Conservation (phyloP, 805 yeast species). For the Candida boleticola region DNA sequence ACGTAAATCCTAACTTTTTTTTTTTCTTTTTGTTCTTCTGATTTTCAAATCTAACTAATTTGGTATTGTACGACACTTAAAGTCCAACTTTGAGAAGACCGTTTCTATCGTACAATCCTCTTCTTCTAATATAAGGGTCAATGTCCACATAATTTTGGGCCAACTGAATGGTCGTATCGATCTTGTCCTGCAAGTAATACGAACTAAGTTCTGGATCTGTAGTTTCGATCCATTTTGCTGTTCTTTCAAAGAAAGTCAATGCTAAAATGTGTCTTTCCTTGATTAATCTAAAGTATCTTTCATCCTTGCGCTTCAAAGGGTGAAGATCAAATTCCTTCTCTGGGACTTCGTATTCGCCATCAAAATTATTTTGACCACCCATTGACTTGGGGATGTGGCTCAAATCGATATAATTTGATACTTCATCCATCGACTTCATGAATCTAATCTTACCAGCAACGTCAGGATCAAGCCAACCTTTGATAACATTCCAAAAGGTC, state of each 20-base stretch:
- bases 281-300: slow-evolving; percentile 35
- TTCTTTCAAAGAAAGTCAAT: slow-evolving; percentile 54
- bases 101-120: slow-evolving; percentile 69
- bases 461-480: slow-evolving; percentile 89
- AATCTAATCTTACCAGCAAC: slow-evolving; percentile 83
- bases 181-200: slow-evolving; percentile 47
- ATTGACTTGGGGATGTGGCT: slow-evolving; percentile 58
- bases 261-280: slow-evolving; percentile 52
- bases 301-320: slow-evolving; percentile 23
- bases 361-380: slow-evolving; percentile 64
- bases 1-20: too few relatives aligned
- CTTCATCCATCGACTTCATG: slow-evolving; percentile 62
- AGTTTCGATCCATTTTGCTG: slow-evolving; percentile 73
- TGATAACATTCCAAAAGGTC: slow-evolving; percentile 87
- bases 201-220: slow-evolving; percentile 45
- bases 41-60: too few relatives aligned
- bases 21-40: too few relatives aligned
- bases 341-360: slow-evolving; percentile 59
- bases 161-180: slow-evolving; percentile 50
- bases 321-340: slow-evolving; percentile 47
- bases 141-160: slow-evolving; percentile 59
- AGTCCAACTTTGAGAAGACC: slow-evolving; percentile 31
- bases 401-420: slow-evolving; percentile 54
- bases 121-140: slow-evolving; percentile 79
- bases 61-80: too few relatives aligned